Conservation (phyloP, 352 stramenopile genomes). For the Pythium insidiosum region DNA sequence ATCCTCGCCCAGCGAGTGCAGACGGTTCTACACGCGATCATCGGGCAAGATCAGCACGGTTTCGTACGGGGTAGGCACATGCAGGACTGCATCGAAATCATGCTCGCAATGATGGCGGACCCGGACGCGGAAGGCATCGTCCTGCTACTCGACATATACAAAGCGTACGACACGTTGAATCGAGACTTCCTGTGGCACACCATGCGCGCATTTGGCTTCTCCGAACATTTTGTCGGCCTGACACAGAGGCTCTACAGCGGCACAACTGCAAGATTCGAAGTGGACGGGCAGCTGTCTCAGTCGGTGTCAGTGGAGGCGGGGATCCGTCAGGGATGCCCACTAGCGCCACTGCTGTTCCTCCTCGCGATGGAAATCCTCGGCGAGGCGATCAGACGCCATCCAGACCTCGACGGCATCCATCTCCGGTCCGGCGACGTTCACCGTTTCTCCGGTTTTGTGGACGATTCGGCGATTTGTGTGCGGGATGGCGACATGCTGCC, state of each 20-base stretch:
- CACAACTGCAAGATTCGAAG: constrained; percentile 2
- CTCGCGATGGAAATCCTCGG: constrained; percentile 4
- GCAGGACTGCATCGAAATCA: constrained; percentile 1
- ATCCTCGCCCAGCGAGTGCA: constrained; percentile 8
- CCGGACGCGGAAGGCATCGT: neutral
- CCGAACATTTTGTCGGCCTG: neutral
- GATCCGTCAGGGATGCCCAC: constrained; percentile 10
- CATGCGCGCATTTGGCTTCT: neutral
- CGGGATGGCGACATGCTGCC: neutral
- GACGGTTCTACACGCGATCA: neutral
- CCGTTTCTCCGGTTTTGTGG: constrained; percentile 14
- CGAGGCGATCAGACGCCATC: neutral
- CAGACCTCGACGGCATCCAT: neutral
- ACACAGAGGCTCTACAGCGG: neutral
- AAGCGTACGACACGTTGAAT: constrained; percentile 10
- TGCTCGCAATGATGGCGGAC: constrained; percentile 3
- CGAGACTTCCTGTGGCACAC: neutral
- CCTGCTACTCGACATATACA: constrained; percentile 2
- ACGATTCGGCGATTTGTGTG: constrained; percentile 14
- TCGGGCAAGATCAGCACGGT: constrained; percentile 15
- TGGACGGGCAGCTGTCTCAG: constrained; percentile 3
- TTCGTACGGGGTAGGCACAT: constrained; percentile 9
- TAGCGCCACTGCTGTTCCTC: constrained; percentile 9
- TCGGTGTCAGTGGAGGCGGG: neutral
- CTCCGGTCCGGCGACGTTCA: neutral